A percentile compares a stretch with the other conserved stretches of the same genome.
phyloP scores from a whole-genome alignment of 805 yeast species.

The Spathaspora boniae region DNA sequence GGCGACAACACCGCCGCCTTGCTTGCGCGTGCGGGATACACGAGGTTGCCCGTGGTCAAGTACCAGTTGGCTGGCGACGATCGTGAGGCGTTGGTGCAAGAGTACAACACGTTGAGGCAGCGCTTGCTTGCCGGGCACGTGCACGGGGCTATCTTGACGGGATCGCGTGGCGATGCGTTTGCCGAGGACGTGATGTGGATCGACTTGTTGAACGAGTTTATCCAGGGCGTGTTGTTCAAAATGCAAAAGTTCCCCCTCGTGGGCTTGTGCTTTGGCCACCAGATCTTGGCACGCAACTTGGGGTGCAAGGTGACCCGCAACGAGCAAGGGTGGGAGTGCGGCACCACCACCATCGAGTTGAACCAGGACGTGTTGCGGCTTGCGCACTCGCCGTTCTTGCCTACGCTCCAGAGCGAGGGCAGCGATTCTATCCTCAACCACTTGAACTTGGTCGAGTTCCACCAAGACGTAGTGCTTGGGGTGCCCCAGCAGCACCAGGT shows the following conservation, averaged over 20 bases:
- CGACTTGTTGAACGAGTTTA: slow-evolving; percentile 31
- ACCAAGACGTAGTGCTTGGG: slow-evolving; percentile 37
- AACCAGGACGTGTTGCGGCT: slow-evolving; percentile 35
- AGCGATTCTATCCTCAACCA: slow-evolving; percentile 33
- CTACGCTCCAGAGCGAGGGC: slow-evolving; percentile 33
- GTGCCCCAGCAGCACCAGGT: slow-evolving; percentile 37
- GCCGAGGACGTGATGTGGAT: slow-evolving; percentile 41
- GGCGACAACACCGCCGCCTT: slow-evolving; percentile 45
- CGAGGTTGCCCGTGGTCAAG: slow-evolving; percentile 14
- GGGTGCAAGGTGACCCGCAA: slow-evolving; percentile 59
- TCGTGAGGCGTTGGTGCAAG: slow-evolving; percentile 3
- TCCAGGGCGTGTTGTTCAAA: slow-evolving; percentile 16
- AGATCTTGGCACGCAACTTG: slow-evolving; percentile 62
- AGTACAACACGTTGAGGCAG: slow-evolving; percentile 16
- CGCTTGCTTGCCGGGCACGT: slow-evolving; percentile 25
- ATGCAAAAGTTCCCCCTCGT: slow-evolving; percentile 37
- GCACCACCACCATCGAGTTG: slow-evolving; percentile 48
- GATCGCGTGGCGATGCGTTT: slow-evolving; percentile 49
- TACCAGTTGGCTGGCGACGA: slow-evolving; percentile 12
- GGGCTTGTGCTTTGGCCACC: slow-evolving; percentile 90
- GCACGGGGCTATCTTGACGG: slow-evolving; percentile 48
- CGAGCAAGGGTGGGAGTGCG: slow-evolving; percentile 70
- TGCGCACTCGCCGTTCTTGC: slow-evolving; percentile 19
- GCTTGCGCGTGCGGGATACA: slow-evolving; percentile 13
- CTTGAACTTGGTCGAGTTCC: slow-evolving; percentile 35